A percentile compares a stretch with the other conserved stretches of the same genome.
Conservation (phyloP, 1,284 basidiomycete species). For the Caloboletus firmus region DNA sequence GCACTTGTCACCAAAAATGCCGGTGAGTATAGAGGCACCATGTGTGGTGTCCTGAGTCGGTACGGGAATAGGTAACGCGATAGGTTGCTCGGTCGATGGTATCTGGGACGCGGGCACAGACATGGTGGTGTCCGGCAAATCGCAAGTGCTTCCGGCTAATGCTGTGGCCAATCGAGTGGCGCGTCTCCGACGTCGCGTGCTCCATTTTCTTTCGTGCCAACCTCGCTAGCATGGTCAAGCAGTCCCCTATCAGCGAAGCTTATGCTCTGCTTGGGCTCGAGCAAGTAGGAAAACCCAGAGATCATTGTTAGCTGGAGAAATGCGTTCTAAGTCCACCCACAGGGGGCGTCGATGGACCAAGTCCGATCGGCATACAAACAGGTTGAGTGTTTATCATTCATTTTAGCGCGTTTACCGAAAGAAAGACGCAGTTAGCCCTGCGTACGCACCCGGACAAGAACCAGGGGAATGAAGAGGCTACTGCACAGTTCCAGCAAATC, state of each 20-base stretch:
- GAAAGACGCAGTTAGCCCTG: slow-evolving; percentile 52
- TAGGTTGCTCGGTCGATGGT: slow-evolving; percentile 4
- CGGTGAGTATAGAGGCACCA: slow-evolving; percentile 12
- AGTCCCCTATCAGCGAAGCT: slow-evolving; percentile 46
- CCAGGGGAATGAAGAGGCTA: slow-evolving; percentile 59
- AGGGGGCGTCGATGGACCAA: slow-evolving; percentile 61
- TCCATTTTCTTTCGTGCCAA: slow-evolving; percentile 10
- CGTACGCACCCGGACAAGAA: slow-evolving; percentile 76
- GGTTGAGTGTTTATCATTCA: slow-evolving; percentile 36
- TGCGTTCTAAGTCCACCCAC: slow-evolving; percentile 10
- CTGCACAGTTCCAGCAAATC: slow-evolving; percentile 63
- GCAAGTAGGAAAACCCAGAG: slow-evolving; percentile 41
- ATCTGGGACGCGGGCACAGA: background rate
- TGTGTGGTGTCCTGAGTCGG: slow-evolving; percentile 13
- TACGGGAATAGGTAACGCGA: slow-evolving; percentile 8
- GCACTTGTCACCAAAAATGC: slow-evolving; percentile 37
- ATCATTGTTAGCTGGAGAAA: background rate
- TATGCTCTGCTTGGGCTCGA: slow-evolving; percentile 59
- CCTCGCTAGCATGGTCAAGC: slow-evolving; percentile 35
- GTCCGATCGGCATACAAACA: slow-evolving; percentile 69
- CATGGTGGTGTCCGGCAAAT: slow-evolving; percentile 15
- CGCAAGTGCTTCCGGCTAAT: background rate
- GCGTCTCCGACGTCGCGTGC: slow-evolving; percentile 27
- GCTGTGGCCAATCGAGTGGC: slow-evolving; percentile 21
- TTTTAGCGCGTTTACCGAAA: slow-evolving; percentile 1